Evolutionary conservation across 1,284 basidiomycete species (phyloP), one percentile per base, ranked within the genome.

Genomic region (Apiotrichum akiyoshidainum): DNA sequence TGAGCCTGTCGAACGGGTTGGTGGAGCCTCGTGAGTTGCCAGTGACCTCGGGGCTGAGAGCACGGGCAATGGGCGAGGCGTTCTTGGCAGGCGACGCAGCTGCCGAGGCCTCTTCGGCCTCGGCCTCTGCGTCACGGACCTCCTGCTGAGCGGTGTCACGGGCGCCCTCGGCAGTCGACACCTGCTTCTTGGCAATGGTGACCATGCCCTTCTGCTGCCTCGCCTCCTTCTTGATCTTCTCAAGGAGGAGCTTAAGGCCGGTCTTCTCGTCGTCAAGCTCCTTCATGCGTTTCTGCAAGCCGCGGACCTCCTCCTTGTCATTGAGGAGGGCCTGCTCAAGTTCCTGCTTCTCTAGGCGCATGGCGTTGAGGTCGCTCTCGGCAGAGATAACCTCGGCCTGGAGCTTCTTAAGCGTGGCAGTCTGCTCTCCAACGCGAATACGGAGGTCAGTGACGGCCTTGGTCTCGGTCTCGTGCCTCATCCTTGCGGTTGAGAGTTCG

Each of bases 201-300:
- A 94, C 83, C 58, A 96, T 81, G 14, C 95, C 96, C 77, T 93
- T 96, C 78, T 98, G 93, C 74, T 96, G 92, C 72, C 96, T 88
- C 0, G 90, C 90, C 52, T 98, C 93, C 79, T 93, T 97, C 80
- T 87, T 92, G 49, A 86, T 76, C 80, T 91, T 94, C 75, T 98
- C 96, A 45, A 93, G 80, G 64, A 89, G 86, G 11, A 79, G 81
- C 78, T 89, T 93, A 56, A 89, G 75, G 10, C 79, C 75, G 47
- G 87, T 85, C 46, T 87, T 87, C 76, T 93, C 86, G 59, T 86
- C 83, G 31, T 87, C 86, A 17, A 87, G 83, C 71, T 94, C 91
- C 26, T 86, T 83, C 87, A 98, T 92, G 70, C 85, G 86, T 66
- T 86, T 86, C 71, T 97, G 88, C 61, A 97, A 79, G 34, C 87